These are phyloP conservation scores for Venturia nashicola DNA, from an alignment of 2,329 filamentous ascomycete species.

Conservation along the genomic window DNA sequence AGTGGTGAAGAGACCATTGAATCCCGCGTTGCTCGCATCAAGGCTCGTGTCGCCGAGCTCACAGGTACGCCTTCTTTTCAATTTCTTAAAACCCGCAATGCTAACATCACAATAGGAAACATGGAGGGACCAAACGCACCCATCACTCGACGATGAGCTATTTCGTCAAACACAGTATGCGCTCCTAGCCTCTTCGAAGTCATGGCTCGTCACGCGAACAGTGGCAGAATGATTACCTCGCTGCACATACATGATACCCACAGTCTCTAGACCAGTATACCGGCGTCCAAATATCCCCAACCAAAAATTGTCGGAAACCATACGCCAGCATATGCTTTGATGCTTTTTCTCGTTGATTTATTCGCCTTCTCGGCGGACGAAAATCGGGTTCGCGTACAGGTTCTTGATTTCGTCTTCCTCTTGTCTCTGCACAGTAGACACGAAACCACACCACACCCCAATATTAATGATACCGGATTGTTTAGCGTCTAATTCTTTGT, in stretches of 20 bases:
- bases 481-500: background rate
- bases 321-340: background rate
- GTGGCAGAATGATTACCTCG: background rate
- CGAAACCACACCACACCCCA: background rate
- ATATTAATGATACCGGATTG: conserved; percentile 5
- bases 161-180: background rate
- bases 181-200: background rate
- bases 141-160: background rate
- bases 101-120: conserved; percentile 1
- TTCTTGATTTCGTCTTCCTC: background rate
- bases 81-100: background rate
- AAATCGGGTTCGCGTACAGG: background rate
- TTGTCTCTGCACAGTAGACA: background rate
- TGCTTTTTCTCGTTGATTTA: background rate
- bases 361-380: background rate
- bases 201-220: background rate
- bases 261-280: conserved; percentile 1
- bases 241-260: conserved; percentile 1
- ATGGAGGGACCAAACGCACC: conserved; percentile 1
- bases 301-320: background rate
- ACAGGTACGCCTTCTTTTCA: conserved; percentile 43
- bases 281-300: background rate
- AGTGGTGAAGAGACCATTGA: conserved; percentile 96
- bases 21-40: conserved; percentile 91
- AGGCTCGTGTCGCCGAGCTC: conserved; percentile 87